Conservation (phyloP, 2,329 filamentous ascomycete species). For the Cryphonectria carpinicola region DNA sequence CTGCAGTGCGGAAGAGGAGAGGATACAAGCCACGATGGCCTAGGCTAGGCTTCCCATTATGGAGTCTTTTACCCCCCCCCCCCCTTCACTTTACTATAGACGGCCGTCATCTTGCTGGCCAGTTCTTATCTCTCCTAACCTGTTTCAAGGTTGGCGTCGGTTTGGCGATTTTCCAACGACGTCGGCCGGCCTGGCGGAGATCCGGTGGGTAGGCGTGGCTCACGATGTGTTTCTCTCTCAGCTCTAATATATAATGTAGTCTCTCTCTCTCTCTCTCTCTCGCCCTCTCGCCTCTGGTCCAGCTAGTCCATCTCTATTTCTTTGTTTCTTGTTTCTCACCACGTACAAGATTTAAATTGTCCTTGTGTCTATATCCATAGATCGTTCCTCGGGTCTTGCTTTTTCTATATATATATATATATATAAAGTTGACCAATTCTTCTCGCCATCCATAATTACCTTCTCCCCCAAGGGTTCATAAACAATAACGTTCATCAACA, state of each 20-base stretch:
- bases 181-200: slow-evolving; percentile 5
- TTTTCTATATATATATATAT: too few relatives aligned
- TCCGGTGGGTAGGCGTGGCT: neutral
- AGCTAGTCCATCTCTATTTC: neutral
- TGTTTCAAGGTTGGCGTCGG: slow-evolving; percentile 22
- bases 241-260: slow-evolving; percentile 21
- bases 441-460: neutral
- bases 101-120: slow-evolving; percentile 19
- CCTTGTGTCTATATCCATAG: neutral
- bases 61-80: neutral
- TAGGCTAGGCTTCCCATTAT: slow-evolving; percentile 1
- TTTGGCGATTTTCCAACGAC: neutral
- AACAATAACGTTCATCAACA: slow-evolving; percentile 34
- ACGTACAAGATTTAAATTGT: neutral
- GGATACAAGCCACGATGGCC: slow-evolving; percentile 2
- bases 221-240: slow-evolving; percentile 12
- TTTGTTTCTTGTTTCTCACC: neutral
- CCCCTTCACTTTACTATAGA: neutral
- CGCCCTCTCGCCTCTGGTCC: neutral
- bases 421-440: too few relatives aligned
- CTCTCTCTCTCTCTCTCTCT: neutral
- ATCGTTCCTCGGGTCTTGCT: neutral
- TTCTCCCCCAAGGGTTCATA: neutral
- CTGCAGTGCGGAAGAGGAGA: neutral
- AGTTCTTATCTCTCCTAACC: slow-evolving; percentile 15